Conservation (phyloP, 1,284 basidiomycete species). For the Acaromyces ingoldii region DNA sequence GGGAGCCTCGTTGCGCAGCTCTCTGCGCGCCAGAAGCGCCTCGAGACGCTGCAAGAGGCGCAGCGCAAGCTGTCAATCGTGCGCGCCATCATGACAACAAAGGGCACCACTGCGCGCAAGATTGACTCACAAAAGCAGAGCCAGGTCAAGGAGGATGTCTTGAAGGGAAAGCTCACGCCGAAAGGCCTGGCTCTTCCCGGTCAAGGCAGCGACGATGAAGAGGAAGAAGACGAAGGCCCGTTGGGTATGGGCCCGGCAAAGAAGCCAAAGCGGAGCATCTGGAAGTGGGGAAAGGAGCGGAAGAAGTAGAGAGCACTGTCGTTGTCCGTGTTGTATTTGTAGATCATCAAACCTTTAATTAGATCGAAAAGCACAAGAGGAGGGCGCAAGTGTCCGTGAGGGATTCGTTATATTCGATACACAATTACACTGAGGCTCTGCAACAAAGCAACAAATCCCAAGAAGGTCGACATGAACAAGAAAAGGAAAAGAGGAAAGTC, state of each 20-base stretch:
- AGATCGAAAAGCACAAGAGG: not conserved
- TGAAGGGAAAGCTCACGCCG: conserved; percentile 23
- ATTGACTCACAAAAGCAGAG: conserved; percentile 15
- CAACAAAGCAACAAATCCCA: too few relatives aligned
- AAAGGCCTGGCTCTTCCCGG: conserved; percentile 29
- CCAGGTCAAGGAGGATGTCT: conserved; percentile 20
- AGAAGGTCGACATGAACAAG: not conserved
- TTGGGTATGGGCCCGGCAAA: not conserved
- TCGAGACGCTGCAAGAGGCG: conserved; percentile 32
- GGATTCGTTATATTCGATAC: too few relatives aligned
- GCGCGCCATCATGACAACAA: conserved; percentile 38
- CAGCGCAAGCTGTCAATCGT: conserved; percentile 37
- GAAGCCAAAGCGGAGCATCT: conserved; percentile 15
- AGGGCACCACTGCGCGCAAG: conserved; percentile 16
- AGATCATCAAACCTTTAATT: not conserved
- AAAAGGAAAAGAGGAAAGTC: not conserved
- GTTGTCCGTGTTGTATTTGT: not conserved
- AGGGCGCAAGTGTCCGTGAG: too few relatives aligned
- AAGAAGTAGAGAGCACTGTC: conserved; percentile 16
- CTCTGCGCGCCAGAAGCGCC: conserved; percentile 26
- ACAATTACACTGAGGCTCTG: too few relatives aligned
- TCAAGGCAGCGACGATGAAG: conserved; percentile 23
- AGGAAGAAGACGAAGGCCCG: not conserved
- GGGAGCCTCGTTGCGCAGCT: conserved; percentile 34
- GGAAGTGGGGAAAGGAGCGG: conserved; percentile 36